phyloP scores from a whole-genome alignment of 164 flowering plant species.

The Nymphaea thermarum region DNA sequence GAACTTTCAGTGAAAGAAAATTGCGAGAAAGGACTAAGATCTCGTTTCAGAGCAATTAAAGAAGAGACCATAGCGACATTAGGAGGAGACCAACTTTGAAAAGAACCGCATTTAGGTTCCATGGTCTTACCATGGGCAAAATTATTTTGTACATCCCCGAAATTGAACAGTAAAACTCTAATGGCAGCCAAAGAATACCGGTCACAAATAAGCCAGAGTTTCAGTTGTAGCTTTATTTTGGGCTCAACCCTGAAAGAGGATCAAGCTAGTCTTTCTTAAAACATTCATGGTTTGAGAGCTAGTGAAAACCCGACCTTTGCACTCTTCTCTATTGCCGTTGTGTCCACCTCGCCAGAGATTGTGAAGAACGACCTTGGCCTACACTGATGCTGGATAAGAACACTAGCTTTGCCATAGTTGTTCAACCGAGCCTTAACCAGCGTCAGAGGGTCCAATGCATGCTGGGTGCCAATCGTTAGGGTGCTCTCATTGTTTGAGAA shows the following conservation, averaged over 20 bases:
- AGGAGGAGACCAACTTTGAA: too few relatives aligned
- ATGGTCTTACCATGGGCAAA: neutral
- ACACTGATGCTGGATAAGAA: conserved; percentile 55
- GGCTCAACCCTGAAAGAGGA: neutral
- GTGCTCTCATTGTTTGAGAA: conserved; percentile 36
- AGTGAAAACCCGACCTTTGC: conserved; percentile 52
- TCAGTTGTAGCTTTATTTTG: neutral
- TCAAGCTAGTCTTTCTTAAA: neutral
- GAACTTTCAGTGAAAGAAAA: too few relatives aligned
- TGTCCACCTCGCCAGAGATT: conserved; percentile 49
- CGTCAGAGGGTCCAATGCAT: conserved; percentile 46
- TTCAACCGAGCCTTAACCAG: conserved; percentile 43
- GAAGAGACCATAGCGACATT: too few relatives aligned
- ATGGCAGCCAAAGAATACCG: neutral
- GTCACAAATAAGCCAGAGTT: neutral
- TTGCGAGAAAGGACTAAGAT: too few relatives aligned
- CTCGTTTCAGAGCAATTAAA: too few relatives aligned
- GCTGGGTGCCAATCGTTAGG: conserved; percentile 42
- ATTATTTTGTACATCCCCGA: neutral
- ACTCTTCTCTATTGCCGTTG: conserved; percentile 41
- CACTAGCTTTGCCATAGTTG: conserved; percentile 38
- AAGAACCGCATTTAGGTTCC: neutral
- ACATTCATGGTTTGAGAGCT: conserved; percentile 35
- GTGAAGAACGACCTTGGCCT: conserved; percentile 50
- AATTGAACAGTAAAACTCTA: neutral